phyloP scores from a whole-genome alignment of 2,329 filamentous ascomycete genomes.

The Aspergillus sp. region DNA sequence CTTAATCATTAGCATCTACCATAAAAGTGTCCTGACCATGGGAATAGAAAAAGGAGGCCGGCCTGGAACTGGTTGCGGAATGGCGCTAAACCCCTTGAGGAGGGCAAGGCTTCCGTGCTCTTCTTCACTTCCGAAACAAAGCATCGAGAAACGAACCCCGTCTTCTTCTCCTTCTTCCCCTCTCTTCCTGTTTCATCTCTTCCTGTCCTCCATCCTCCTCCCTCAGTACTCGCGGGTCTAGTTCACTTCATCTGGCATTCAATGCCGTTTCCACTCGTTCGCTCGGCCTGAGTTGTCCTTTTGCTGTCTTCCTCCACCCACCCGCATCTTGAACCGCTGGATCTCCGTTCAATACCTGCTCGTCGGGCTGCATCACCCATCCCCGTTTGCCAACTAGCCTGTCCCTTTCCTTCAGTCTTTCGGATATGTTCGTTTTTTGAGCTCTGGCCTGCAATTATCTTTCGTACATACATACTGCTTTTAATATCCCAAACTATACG shows the following conservation, averaged over 20 bases:
- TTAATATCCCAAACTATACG: not conserved
- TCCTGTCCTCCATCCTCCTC: too few relatives aligned
- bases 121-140: not conserved
- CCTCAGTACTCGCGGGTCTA: not conserved
- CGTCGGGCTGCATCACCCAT: not conserved
- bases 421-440: slow-evolving; percentile 3
- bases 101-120: not conserved
- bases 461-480: not conserved
- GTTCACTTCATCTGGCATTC: slow-evolving; percentile 1
- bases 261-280: slow-evolving; percentile 16
- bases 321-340: slow-evolving; percentile 7
- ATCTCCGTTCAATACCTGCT: not conserved
- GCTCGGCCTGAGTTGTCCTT: slow-evolving; percentile 1
- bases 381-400: not conserved
- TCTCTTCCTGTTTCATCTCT: not conserved
- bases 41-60: not conserved
- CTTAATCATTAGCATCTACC: not conserved
- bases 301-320: not conserved
- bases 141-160: not conserved
- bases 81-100: slow-evolving; percentile 1
- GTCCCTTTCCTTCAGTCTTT: not conserved
- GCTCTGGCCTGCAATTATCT: not conserved
- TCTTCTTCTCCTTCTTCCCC: slow-evolving; percentile 1
- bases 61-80: slow-evolving; percentile 1
- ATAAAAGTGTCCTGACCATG: not conserved